Evolutionary conservation across 139 green algal species (phyloP).

Genomic region (Trebouxia sp.): DNA sequence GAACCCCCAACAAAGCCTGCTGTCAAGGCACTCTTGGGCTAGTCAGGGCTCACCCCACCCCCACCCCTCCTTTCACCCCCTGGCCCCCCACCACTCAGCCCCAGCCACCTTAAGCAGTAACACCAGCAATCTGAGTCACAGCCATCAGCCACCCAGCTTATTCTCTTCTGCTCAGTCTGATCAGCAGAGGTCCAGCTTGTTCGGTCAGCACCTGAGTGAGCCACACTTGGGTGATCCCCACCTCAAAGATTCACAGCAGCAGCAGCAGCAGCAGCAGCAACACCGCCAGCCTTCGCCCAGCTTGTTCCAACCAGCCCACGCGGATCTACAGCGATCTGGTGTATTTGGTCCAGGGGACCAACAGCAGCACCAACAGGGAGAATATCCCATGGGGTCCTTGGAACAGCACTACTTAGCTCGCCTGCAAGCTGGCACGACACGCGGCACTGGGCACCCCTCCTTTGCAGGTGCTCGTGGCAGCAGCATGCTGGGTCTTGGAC

Average conservation of each 20-base stretch:
- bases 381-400: not conserved
- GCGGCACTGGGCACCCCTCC: too few species aligned
- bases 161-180: not conserved
- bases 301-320: not conserved
- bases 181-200: not conserved
- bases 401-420: slow-evolving; percentile 17
- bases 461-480: too few species aligned
- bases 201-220: too few species aligned
- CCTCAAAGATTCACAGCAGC: too few species aligned
- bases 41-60: too few species aligned
- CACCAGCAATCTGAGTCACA: not conserved
- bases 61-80: not conserved
- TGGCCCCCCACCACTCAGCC: not conserved
- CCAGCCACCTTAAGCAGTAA: not conserved
- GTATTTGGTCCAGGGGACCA: not conserved
- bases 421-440: too few species aligned
- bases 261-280: too few species aligned
- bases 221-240: too few species aligned
- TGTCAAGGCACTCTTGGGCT: not conserved
- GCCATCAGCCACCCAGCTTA: not conserved
- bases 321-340: not conserved
- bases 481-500: too few species aligned
- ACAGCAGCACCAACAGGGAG: not conserved
- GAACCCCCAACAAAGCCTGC: not conserved
- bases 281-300: too few species aligned